Evolutionary conservation across 495 filamentous ascomycete genomes (phyloP).

Genomic region (Aspergillus kassunensis): DNA sequence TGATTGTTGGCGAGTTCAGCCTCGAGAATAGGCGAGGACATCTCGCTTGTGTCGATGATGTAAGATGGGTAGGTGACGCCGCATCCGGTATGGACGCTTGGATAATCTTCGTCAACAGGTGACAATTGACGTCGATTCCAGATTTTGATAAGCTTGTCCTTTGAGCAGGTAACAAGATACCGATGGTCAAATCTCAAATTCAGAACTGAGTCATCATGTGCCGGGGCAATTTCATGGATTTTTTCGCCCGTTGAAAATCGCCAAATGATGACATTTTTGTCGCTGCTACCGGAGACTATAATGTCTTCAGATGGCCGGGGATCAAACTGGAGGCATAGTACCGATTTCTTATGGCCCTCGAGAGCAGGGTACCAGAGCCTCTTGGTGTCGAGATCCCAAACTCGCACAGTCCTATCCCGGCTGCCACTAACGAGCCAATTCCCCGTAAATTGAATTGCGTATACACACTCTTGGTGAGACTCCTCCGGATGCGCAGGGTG

Average conservation of each 20-base stretch:
- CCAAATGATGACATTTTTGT: conserved; percentile 87
- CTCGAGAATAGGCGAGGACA: conserved; percentile 42
- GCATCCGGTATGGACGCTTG: conserved; percentile 32
- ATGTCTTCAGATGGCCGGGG: conserved; percentile 85
- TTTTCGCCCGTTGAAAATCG: conserved; percentile 83
- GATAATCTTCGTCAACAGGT: conserved; percentile 67
- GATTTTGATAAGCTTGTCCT: conserved; percentile 92
- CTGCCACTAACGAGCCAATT: conserved; percentile 92
- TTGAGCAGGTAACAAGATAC: conserved; percentile 92
- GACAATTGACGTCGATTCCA: conserved; percentile 77
- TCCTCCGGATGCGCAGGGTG: conserved; percentile 77
- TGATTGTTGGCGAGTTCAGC: conserved; percentile 37
- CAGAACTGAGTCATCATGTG: conserved; percentile 88
- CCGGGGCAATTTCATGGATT: conserved; percentile 65
- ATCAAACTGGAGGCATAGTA: conserved; percentile 95
- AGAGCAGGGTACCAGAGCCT: conserved; percentile 70
- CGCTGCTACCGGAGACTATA: conserved; percentile 89
- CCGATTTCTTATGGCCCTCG: conserved; percentile 74
- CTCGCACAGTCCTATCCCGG: conserved; percentile 78
- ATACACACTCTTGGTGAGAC: conserved; percentile 88
- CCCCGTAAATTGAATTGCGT: conserved; percentile 82
- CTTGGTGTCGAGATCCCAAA: conserved; percentile 84
- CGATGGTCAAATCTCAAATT: conserved; percentile 90
- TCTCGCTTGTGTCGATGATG: conserved; percentile 49
- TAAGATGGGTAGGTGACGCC: conserved; percentile 49